Percentiles rank a stretch among this genome's conserved stretches.
Conservation (phyloP, 768 basidiomycete genomes). For the Auricularia sp. region DNA sequence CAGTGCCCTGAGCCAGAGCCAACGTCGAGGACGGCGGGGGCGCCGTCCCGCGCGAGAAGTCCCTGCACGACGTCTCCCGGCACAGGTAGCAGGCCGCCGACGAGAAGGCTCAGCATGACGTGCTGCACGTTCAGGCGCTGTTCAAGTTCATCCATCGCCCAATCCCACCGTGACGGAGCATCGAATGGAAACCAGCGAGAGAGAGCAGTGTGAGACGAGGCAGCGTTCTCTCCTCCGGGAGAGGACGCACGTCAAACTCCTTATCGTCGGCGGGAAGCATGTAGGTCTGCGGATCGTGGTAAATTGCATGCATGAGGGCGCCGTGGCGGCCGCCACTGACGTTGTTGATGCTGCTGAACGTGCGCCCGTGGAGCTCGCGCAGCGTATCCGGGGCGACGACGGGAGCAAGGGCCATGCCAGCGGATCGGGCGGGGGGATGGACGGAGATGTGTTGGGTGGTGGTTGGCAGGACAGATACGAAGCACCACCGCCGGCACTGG, state of each 20-base stretch:
- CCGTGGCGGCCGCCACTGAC: neutral
- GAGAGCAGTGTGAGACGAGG: too few relatives aligned
- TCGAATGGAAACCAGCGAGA: too few relatives aligned
- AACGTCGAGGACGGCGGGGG: slow-evolving; percentile 17
- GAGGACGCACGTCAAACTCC: neutral
- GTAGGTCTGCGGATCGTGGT: neutral
- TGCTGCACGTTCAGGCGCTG: slow-evolving; percentile 19
- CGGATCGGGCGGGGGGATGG: neutral
- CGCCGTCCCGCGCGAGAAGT: slow-evolving; percentile 6
- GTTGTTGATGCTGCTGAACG: neutral
- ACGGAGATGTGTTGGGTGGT: neutral
- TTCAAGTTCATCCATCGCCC: neutral
- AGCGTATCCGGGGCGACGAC: neutral
- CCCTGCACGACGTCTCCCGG: slow-evolving; percentile 9
- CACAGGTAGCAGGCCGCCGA: slow-evolving; percentile 19
- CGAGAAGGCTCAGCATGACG: slow-evolving; percentile 16
- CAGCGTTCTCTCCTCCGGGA: neutral
- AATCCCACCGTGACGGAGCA: too few relatives aligned
- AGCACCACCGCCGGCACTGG: too few relatives aligned
- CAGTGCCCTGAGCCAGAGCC: slow-evolving; percentile 23
- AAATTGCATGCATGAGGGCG: neutral
- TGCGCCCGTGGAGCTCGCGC: neutral
- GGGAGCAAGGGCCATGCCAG: neutral
- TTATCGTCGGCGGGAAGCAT: neutral
- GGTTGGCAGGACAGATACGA: neutral